Evolutionary conservation across 176 grass and related monocot species (phyloP).

Genomic region (Lolium perenne): DNA sequence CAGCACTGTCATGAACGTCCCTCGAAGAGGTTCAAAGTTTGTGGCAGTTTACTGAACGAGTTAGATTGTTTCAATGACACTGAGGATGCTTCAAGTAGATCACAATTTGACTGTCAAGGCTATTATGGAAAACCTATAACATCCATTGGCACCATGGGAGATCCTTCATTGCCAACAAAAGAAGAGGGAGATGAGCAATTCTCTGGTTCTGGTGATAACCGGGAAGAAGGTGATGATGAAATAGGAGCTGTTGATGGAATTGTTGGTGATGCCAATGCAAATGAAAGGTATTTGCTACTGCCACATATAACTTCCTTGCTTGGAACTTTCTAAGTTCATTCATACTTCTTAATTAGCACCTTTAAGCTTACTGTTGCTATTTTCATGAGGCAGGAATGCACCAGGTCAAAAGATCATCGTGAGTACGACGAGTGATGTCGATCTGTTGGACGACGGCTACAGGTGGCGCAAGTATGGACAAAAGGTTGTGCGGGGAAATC

Average conservation of each 20-base stretch:
- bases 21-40: slow-evolving; percentile 20
- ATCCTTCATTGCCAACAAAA: background rate
- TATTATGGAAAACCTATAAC: slow-evolving; percentile 1
- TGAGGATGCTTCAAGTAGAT: slow-evolving; percentile 30
- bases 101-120: slow-evolving; percentile 16
- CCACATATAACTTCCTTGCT: background rate
- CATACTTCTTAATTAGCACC: background rate
- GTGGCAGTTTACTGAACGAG: slow-evolving; percentile 16
- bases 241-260: background rate
- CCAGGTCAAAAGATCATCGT: slow-evolving; percentile 69
- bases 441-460: slow-evolving; percentile 79
- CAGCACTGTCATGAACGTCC: slow-evolving; percentile 42
- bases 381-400: slow-evolving; percentile 21
- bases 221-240: slow-evolving; percentile 12
- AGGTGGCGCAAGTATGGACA: slow-evolving; percentile 82
- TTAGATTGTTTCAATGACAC: slow-evolving; percentile 23
- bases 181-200: slow-evolving; percentile 32
- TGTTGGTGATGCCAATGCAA: background rate
- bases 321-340: background rate
- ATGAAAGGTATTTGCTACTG: slow-evolving; percentile 36
- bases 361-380: background rate
- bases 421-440: slow-evolving; percentile 72
- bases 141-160: background rate
- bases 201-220: slow-evolving; percentile 19
- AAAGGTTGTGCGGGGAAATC: slow-evolving; percentile 65